These are phyloP conservation scores for Anaeromyces robustus DNA, from an alignment of 192 early-diverging fungal species.

Conservation along the genomic window DNA sequence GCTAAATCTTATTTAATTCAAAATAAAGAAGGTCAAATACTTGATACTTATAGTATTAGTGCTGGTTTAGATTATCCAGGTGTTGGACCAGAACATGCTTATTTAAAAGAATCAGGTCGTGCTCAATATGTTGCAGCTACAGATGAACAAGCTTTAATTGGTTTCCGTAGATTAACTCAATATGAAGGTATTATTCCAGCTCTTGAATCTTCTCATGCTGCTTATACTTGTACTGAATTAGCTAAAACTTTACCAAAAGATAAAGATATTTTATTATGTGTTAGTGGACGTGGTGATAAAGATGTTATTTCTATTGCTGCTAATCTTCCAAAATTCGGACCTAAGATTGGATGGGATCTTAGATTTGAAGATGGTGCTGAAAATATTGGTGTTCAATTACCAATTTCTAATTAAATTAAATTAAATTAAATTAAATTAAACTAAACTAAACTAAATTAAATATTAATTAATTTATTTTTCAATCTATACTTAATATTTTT, in stretches of 20 bases:
- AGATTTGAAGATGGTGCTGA: constrained; percentile 2
- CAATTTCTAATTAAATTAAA: too few relatives aligned
- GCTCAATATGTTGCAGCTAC: constrained; percentile 67
- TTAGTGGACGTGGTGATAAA: constrained; percentile 94
- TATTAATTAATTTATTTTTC: too few relatives aligned
- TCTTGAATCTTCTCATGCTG: constrained; percentile 86
- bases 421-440: too few relatives aligned
- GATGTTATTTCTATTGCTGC: constrained; percentile 88
- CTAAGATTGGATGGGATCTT: constrained; percentile 83
- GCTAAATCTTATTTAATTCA: constrained; percentile 90
- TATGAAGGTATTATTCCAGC: constrained; percentile 88
- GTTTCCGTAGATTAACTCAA: constrained; percentile 48
- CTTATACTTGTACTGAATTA: constrained; percentile 62
- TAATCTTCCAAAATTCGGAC: constrained; percentile 74
- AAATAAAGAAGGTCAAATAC: constrained; percentile 91
- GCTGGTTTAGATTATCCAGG: constrained; percentile 98
- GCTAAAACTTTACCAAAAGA: constrained; percentile 58
- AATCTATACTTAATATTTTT: too few relatives aligned
- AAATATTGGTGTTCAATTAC: neutral
- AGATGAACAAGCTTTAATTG: constrained; percentile 72
- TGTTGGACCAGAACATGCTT: constrained; percentile 92
- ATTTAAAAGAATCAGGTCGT: constrained; percentile 69
- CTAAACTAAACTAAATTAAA: too few relatives aligned
- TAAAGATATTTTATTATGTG: constrained; percentile 72
- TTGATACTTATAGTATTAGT: constrained; percentile 84